Conservation (phyloP, 2,329 filamentous ascomycete genomes). For the Xylaria sp. region DNA sequence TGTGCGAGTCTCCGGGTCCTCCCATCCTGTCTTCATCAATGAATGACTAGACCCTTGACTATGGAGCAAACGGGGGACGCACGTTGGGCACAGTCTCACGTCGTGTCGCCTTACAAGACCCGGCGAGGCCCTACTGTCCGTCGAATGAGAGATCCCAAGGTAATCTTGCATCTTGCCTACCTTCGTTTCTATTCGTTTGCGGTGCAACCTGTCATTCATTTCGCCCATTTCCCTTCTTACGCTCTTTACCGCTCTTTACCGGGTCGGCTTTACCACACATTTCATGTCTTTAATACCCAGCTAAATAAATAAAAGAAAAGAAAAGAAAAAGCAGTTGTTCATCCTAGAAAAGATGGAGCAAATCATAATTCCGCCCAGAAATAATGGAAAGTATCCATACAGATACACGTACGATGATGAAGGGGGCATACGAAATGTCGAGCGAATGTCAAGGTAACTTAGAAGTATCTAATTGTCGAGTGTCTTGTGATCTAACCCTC, state of each 20-base stretch:
- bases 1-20: slow-evolving; percentile 38
- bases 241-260: slow-evolving; percentile 28
- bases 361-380: slow-evolving; percentile 41
- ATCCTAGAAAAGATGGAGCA: slow-evolving; percentile 45
- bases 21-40: slow-evolving; percentile 31
- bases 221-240: slow-evolving; percentile 35
- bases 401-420: slow-evolving; percentile 45
- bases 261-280: slow-evolving; percentile 25
- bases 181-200: slow-evolving; percentile 37
- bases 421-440: slow-evolving; percentile 42
- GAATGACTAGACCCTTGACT: slow-evolving; percentile 37
- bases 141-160: slow-evolving; percentile 15
- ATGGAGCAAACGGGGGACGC: slow-evolving; percentile 39
- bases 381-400: slow-evolving; percentile 43
- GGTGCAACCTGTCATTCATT: slow-evolving; percentile 31
- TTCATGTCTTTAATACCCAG: slow-evolving; percentile 40
- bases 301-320: slow-evolving; percentile 27
- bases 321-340: slow-evolving; percentile 4
- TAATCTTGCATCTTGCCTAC: slow-evolving; percentile 17
- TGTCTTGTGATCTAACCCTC: slow-evolving; percentile 39
- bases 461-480: slow-evolving; percentile 27
- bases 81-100: slow-evolving; percentile 38
- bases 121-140: slow-evolving; percentile 18
- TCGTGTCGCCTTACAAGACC: slow-evolving; percentile 34
- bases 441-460: slow-evolving; percentile 48